Percentiles rank a stretch among this genome's conserved stretches.
Conservation (phyloP, 2,329 filamentous ascomycete species). For the Fusarium austroafricanum region DNA sequence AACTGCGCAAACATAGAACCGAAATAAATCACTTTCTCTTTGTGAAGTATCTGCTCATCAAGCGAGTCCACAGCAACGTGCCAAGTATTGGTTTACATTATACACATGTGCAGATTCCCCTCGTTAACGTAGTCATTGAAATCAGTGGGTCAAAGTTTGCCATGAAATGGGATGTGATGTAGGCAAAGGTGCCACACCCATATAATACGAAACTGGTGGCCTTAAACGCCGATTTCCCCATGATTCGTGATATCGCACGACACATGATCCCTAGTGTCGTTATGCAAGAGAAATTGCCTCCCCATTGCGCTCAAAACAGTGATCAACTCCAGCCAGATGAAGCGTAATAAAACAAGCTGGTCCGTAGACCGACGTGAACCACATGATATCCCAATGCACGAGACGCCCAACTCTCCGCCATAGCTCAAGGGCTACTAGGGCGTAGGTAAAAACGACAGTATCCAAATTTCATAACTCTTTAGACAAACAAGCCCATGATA, state of each 20-base stretch:
- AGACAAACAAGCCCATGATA: background rate
- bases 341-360: slow-evolving; percentile 14
- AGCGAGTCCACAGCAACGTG: background rate
- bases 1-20: background rate
- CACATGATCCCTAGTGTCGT: slow-evolving; percentile 27
- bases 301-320: slow-evolving; percentile 24
- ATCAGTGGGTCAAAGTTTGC: background rate
- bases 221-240: slow-evolving; percentile 31
- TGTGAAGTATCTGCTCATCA: background rate
- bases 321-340: slow-evolving; percentile 19
- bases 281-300: slow-evolving; percentile 29
- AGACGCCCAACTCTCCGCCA: background rate
- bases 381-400: background rate
- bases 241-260: slow-evolving; percentile 22
- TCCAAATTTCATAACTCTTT: background rate
- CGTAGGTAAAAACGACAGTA: background rate
- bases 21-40: slow-evolving; percentile 17
- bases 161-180: slow-evolving; percentile 7
- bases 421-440: background rate
- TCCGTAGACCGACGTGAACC: slow-evolving; percentile 8
- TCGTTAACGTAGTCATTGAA: background rate
- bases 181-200: slow-evolving; percentile 16
- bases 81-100: background rate
- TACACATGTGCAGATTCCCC: background rate
- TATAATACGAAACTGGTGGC: slow-evolving; percentile 16